These are phyloP conservation scores for Coniferiporia sulphurascens DNA, from an alignment of 1,284 basidiomycete species.

Conservation along the genomic window DNA sequence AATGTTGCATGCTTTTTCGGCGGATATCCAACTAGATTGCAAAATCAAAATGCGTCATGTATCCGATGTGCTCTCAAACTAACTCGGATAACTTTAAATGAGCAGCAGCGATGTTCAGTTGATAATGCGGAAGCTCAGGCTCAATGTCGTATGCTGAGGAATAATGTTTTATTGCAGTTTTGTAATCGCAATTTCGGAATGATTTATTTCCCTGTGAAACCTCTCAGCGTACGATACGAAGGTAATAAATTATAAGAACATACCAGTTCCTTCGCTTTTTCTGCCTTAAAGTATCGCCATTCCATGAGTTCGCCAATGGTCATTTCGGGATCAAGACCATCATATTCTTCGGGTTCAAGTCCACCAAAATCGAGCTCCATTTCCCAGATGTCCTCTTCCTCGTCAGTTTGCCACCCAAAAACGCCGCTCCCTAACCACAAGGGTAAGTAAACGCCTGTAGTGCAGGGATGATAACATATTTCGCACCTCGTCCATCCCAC, in stretches of 20 bases:
- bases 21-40: slow-evolving; percentile 53
- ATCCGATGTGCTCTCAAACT: slow-evolving; percentile 24
- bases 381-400: slow-evolving; percentile 71
- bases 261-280: slow-evolving; percentile 63
- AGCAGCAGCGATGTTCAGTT: slow-evolving; percentile 66
- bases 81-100: slow-evolving; percentile 62
- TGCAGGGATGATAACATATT: slow-evolving; percentile 10
- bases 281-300: slow-evolving; percentile 60
- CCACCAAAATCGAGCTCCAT: slow-evolving; percentile 56
- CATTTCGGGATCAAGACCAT: slow-evolving; percentile 46
- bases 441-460: background rate
- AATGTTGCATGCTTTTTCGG: slow-evolving; percentile 59
- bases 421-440: slow-evolving; percentile 46
- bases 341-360: slow-evolving; percentile 45
- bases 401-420: slow-evolving; percentile 61
- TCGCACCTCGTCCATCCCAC: slow-evolving; percentile 59
- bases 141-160: slow-evolving; percentile 55
- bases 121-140: slow-evolving; percentile 65
- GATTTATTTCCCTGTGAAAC: slow-evolving; percentile 54
- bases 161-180: slow-evolving; percentile 50
- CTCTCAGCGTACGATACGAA: slow-evolving; percentile 7
- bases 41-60: background rate
- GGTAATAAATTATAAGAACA: slow-evolving; percentile 16
- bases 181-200: slow-evolving; percentile 55
- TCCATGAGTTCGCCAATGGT: slow-evolving; percentile 67